Percentiles rank a stretch among this genome's conserved stretches.
phyloP scores from a whole-genome alignment of 2,329 filamentous ascomycete species.

The Diplodia mutila region DNA sequence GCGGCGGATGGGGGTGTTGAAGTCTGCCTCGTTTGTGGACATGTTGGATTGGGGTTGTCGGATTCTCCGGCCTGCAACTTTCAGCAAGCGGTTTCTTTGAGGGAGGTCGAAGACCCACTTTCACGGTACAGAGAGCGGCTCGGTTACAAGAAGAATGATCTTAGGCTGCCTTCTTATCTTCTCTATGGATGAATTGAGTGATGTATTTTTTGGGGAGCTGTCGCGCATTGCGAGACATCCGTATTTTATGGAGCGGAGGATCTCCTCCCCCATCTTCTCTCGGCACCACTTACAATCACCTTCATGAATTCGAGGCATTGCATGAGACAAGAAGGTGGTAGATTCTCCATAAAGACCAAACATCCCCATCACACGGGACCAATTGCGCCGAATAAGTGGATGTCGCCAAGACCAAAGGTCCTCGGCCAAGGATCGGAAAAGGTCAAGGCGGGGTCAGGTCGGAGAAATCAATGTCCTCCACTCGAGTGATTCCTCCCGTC shows the following conservation, averaged over 20 bases:
- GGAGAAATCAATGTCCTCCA: constrained; percentile 12
- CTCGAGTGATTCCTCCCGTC: not conserved
- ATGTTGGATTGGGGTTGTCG: not conserved
- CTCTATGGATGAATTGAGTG: too few species aligned
- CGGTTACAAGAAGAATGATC: not conserved
- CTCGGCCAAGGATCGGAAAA: not conserved
- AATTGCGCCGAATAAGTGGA: constrained; percentile 11
- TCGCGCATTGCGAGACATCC: not conserved
- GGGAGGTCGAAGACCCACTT: not conserved
- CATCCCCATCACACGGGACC: not conserved
- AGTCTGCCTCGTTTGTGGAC: constrained; percentile 10
- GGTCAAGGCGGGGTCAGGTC: not conserved
- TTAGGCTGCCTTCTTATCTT: not conserved
- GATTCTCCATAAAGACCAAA: not conserved
- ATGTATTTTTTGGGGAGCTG: not conserved
- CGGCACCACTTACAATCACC: not conserved
- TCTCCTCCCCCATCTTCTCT: not conserved
- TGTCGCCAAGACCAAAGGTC: not conserved
- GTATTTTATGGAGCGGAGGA: not conserved
- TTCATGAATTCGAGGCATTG: not conserved
- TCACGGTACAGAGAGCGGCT: not conserved
- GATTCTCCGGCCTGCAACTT: not conserved
- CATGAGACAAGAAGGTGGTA: not conserved
- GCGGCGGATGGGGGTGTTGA: constrained; percentile 6
- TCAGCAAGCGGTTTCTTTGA: not conserved